Percentiles rank a stretch among this genome's conserved stretches.
These are phyloP conservation scores for Hypoxylon crocopeplum DNA, from an alignment of 495 filamentous ascomycete genomes.

Conservation along the genomic window DNA sequence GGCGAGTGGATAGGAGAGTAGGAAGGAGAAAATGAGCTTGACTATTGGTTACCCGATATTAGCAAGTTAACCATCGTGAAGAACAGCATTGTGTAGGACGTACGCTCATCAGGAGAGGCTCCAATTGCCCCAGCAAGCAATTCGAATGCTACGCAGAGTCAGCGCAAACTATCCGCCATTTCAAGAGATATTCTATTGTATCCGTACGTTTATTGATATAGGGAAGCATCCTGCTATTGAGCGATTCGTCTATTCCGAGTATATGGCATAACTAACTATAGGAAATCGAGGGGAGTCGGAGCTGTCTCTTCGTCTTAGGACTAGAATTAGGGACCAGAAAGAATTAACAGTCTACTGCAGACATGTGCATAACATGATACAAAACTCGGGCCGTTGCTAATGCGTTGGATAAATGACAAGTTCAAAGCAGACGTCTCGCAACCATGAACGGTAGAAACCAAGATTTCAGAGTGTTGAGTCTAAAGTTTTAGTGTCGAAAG, in stretches of 20 bases:
- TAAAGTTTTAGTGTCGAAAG: too few relatives aligned
- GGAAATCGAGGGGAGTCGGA: too few relatives aligned
- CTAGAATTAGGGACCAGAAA: too few relatives aligned
- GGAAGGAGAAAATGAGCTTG: constrained; percentile 89
- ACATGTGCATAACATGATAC: too few relatives aligned
- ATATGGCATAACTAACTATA: constrained; percentile 30
- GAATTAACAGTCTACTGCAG: too few relatives aligned
- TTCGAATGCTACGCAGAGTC: constrained; percentile 56
- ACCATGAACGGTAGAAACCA: too few relatives aligned
- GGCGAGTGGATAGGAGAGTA: constrained; percentile 92
- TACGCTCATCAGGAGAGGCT: constrained; percentile 87
- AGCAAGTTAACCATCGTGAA: constrained; percentile 21
- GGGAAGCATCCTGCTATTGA: constrained; percentile 71
- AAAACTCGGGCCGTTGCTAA: too few relatives aligned
- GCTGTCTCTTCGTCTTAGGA: too few relatives aligned
- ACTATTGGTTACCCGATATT: constrained; percentile 59
- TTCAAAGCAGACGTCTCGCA: too few relatives aligned
- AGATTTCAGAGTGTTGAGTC: too few relatives aligned
- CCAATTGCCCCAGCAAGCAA: constrained; percentile 76
- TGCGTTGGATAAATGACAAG: too few relatives aligned
- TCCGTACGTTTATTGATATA: constrained; percentile 80
- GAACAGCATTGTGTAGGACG: constrained; percentile 12
- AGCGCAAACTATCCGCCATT: constrained; percentile 16
- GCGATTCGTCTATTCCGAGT: constrained; percentile 11
- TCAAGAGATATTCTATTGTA: neutral